Evolutionary conservation across 2,329 filamentous ascomycete species (phyloP), one percentile per base, ranked within the genome.

Genomic region (Onygenales sp.): DNA sequence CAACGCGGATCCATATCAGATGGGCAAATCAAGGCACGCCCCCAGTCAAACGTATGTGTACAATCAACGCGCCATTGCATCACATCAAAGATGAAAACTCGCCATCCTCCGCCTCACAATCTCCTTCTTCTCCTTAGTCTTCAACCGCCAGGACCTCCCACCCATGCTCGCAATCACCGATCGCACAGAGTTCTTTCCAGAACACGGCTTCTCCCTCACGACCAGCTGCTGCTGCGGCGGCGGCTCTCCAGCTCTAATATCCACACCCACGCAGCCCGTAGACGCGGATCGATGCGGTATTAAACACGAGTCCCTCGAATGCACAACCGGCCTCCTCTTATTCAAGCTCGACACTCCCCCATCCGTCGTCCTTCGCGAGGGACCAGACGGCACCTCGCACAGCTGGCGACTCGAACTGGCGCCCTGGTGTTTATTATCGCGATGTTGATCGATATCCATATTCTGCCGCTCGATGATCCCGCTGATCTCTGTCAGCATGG

Each of bases 131-230:
- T 36, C 42, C 17, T 44, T 42, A 2, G 42, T 36, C 40, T 42
- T 43, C n/a, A 33, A 37, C 31, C 27, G 40, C 39, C 39, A 51
- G 8, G 49, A 37, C 31, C 34, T 51, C 8, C 8, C 7, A 36
- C 37, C 42, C 11, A 51, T 11, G 27, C 34, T 51, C 10, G 49
- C 42, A 14, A 51, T 36, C 33, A 34, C 49, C 27, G 42, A 44
- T 9, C 49, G 49, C 49, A 51, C 14, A 10, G 49, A 51, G 43
- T 31, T 51, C 40, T 51, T 51, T 9, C 39, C 39, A 6, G 49
- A 51, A 6, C 43, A 31, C 4, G 39, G 39, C 11, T 51, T 51
- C n/a, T 36, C 39, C 6, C 14, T 36, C 17, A 34, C 13, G 9
- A 40, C 6, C 17, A n/a, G 14, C n/a, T 11, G 14, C 13, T 8